phyloP scores from a whole-genome alignment of 768 basidiomycete genomes.

The Calocera cornea region DNA sequence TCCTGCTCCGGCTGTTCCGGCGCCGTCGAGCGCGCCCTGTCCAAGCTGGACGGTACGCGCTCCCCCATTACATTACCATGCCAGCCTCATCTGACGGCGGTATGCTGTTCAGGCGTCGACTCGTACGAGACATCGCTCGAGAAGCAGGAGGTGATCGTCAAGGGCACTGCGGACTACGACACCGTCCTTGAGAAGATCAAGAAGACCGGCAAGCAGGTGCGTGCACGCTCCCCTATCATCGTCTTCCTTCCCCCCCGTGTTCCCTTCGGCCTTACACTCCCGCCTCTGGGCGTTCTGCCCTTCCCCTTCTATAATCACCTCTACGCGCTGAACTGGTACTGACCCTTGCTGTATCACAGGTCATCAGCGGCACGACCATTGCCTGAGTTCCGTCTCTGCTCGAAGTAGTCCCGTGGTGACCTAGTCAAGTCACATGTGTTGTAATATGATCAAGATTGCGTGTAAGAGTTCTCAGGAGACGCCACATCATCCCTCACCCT shows the following conservation, averaged over 20 bases:
- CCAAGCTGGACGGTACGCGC: conserved; percentile 44
- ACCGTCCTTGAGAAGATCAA: conserved; percentile 56
- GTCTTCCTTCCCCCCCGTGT: not conserved
- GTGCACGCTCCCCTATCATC: conserved; percentile 10
- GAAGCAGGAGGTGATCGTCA: conserved; percentile 61
- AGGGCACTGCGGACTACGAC: conserved; percentile 46
- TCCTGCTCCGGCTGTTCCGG: conserved; percentile 77
- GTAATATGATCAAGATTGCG: too few relatives aligned
- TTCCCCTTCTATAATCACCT: not conserved
- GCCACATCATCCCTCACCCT: too few relatives aligned
- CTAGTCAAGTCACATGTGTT: too few relatives aligned
- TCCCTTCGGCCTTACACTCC: not conserved
- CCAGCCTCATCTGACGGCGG: too few relatives aligned
- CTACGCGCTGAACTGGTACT: not conserved
- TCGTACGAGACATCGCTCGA: conserved; percentile 50
- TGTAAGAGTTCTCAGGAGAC: too few relatives aligned
- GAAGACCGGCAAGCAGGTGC: conserved; percentile 86
- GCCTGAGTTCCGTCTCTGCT: not conserved
- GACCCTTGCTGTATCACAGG: not conserved
- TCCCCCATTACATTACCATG: not conserved
- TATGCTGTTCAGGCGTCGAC: conserved; percentile 33
- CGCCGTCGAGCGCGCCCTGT: conserved; percentile 60
- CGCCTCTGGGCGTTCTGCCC: not conserved
- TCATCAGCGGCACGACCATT: not conserved
- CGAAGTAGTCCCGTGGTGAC: too few relatives aligned